Conservation (phyloP, 129 eudicot genomes). For the Flaveria brownii region DNA sequence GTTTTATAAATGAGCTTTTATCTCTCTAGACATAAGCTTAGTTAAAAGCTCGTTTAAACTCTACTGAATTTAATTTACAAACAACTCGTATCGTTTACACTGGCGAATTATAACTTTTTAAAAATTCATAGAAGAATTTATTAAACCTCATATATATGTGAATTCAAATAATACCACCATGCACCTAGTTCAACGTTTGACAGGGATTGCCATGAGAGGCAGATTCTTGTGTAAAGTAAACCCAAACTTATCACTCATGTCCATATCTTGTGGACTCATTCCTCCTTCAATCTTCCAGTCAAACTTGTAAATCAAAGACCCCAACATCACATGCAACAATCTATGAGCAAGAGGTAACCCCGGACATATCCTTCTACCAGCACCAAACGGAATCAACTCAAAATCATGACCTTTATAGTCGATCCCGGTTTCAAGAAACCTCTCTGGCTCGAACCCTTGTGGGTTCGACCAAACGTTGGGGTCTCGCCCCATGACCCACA, state of each 20-base stretch:
- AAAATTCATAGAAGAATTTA: too few relatives aligned
- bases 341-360: conserved; percentile 24
- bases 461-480: conserved; percentile 27
- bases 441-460: conserved; percentile 43
- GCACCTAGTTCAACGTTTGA: background rate
- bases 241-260: conserved; percentile 57
- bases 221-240: conserved; percentile 40
- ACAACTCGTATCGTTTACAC: background rate
- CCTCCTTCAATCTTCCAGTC: conserved; percentile 45
- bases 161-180: conserved; percentile 7
- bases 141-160: too few relatives aligned
- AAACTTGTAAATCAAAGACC: conserved; percentile 36
- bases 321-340: conserved; percentile 46
- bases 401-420: conserved; percentile 45
- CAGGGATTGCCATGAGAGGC: conserved; percentile 40
- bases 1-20: too few relatives aligned
- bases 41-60: too few relatives aligned
- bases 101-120: background rate
- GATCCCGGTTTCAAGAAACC: conserved; percentile 35
- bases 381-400: conserved; percentile 51
- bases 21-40: too few relatives aligned
- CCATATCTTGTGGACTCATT: conserved; percentile 28
- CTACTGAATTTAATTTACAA: too few relatives aligned
- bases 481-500: conserved; percentile 60
- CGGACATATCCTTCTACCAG: conserved; percentile 44